These are phyloP conservation scores for Leccinum pachyderme DNA, from an alignment of 1,284 basidiomycete genomes.

Conservation along the genomic window DNA sequence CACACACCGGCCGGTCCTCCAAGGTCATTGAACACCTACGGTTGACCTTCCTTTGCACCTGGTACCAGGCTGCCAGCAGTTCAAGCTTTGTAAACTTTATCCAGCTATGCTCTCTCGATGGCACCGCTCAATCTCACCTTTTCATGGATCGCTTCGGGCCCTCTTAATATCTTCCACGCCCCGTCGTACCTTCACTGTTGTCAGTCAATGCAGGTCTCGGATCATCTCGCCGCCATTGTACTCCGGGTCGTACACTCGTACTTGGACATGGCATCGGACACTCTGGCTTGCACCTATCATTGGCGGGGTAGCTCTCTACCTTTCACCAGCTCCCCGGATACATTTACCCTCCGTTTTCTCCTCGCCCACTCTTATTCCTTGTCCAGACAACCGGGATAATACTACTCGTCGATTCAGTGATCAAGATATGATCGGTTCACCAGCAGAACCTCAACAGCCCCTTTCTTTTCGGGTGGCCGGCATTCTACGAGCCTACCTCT, in stretches of 20 bases:
- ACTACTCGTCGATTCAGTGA: constrained; percentile 21
- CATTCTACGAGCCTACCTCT: constrained; percentile 56
- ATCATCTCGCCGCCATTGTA: constrained; percentile 12
- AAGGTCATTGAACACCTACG: neutral
- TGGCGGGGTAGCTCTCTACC: constrained; percentile 51
- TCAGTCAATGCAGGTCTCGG: constrained; percentile 2
- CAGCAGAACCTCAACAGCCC: constrained; percentile 54
- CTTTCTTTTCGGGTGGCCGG: constrained; percentile 43
- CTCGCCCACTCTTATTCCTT: constrained; percentile 64
- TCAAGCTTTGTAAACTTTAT: neutral
- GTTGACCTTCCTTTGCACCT: neutral
- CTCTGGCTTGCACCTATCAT: constrained; percentile 58
- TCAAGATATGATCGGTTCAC: constrained; percentile 52
- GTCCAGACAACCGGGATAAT: constrained; percentile 34
- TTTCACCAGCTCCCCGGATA: constrained; percentile 40
- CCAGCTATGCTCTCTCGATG: constrained; percentile 21
- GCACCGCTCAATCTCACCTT: constrained; percentile 1
- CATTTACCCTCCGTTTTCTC: constrained; percentile 49
- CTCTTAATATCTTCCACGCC: neutral
- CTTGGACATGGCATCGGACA: constrained; percentile 31
- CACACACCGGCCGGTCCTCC: neutral
- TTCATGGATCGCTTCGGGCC: constrained; percentile 5
- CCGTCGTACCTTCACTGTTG: constrained; percentile 10
- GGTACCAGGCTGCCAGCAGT: neutral
- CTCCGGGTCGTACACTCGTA: constrained; percentile 23